Conservation (phyloP, 305 asterid species). For the Solanum hybrid region DNA sequence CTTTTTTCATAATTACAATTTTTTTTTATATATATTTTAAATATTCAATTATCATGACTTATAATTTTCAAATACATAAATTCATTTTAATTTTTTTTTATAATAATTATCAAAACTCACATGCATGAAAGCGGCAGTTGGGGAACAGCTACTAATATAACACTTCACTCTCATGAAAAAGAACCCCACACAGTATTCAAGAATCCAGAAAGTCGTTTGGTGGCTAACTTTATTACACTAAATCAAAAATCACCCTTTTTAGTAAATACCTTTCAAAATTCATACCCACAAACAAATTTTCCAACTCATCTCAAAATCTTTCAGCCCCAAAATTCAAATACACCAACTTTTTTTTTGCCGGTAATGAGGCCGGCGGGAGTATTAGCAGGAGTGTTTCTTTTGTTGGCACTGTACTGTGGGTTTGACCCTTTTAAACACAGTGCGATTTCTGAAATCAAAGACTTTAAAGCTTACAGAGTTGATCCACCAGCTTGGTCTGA, state of each 20-base stretch:
- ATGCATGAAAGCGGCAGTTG: not conserved
- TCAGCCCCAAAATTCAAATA: not conserved
- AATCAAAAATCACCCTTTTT: not conserved
- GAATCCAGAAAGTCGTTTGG: not conserved
- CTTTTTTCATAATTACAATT: no score
- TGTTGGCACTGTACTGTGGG: constrained; percentile 66
- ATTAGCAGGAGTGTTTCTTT: constrained; percentile 37
- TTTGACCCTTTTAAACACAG: constrained; percentile 71
- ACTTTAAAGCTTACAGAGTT: constrained; percentile 51
- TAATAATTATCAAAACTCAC: not conserved
- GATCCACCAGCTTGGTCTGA: constrained; percentile 63
- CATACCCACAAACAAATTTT: not conserved
- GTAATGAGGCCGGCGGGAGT: constrained; percentile 38
- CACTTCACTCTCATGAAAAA: not conserved
- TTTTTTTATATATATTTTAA: no score
- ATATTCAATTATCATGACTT: not conserved
- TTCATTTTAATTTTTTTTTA: no score
- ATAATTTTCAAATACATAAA: no score
- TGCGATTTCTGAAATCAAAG: constrained; percentile 51
- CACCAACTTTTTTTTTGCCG: not conserved
- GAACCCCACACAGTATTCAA: not conserved
- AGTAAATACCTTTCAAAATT: not conserved
- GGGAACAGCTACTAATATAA: not conserved
- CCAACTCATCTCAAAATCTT: not conserved
- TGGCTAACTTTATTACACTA: not conserved